Evolutionary conservation across 1,284 basidiomycete species (phyloP).

Genomic region (Leccinum fallax): DNA sequence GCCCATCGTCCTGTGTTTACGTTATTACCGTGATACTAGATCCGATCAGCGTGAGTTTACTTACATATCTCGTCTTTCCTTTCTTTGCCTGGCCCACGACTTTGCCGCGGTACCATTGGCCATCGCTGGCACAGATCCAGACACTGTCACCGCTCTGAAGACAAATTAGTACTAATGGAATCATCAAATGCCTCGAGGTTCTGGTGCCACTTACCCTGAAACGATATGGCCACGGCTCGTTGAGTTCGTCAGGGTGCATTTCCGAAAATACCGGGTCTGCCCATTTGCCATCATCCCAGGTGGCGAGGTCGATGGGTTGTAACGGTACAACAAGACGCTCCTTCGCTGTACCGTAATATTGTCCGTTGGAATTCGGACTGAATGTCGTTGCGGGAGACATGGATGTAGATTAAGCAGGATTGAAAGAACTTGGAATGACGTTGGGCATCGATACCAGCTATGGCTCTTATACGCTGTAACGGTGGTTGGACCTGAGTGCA

Average conservation of each 20-base stretch:
- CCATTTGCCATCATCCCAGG: conserved; percentile 32
- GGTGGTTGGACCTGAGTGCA: conserved; percentile 7
- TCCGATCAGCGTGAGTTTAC: conserved; percentile 8
- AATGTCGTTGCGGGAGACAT: conserved; percentile 7
- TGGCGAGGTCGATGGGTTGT: conserved; percentile 26
- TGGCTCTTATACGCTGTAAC: conserved; percentile 23
- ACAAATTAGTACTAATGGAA: background rate
- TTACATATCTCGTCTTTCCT: conserved; percentile 50
- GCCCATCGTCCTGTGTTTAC: conserved; percentile 42
- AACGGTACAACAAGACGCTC: conserved; percentile 13
- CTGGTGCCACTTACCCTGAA: conserved; percentile 44
- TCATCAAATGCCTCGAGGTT: background rate
- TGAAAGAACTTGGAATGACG: background rate
- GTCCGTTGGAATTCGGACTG: background rate
- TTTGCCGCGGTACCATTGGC: conserved; percentile 52
- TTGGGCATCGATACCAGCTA: background rate
- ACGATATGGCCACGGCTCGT: conserved; percentile 56
- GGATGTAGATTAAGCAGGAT: background rate
- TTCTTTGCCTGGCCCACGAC: conserved; percentile 47
- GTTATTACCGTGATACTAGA: background rate
- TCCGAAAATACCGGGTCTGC: conserved; percentile 22
- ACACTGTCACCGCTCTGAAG: conserved; percentile 49
- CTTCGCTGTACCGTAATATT: background rate
- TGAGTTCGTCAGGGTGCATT: conserved; percentile 45
- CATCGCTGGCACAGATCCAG: conserved; percentile 52